These are phyloP conservation scores for Galeopsis tetrahit DNA, from an alignment of 257 asterid genomes.

Conservation along the genomic window DNA sequence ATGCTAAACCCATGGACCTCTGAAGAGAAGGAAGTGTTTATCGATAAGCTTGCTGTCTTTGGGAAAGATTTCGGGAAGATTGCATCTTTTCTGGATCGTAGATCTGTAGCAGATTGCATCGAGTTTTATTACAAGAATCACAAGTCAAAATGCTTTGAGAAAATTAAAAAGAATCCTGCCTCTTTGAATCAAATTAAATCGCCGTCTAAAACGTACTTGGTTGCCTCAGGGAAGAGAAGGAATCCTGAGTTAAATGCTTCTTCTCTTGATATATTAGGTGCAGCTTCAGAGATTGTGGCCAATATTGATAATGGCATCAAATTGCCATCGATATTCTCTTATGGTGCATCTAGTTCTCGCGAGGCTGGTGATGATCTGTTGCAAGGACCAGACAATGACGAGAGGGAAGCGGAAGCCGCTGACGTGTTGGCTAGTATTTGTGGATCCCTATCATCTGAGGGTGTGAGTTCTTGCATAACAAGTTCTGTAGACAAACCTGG, in stretches of 20 bases:
- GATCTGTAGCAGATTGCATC: slow-evolving; percentile 86
- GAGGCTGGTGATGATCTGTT: slow-evolving; percentile 39
- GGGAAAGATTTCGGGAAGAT: slow-evolving; percentile 86
- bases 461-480: slow-evolving; percentile 84
- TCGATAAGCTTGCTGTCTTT: slow-evolving; percentile 63
- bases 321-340: slow-evolving; percentile 39
- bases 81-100: slow-evolving; percentile 76
- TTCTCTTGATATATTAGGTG: slow-evolving; percentile 85
- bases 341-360: slow-evolving; percentile 44
- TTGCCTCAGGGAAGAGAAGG: slow-evolving; percentile 74
- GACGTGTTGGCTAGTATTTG: slow-evolving; percentile 96
- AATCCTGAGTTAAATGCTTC: slow-evolving; percentile 71
- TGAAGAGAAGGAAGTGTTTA: slow-evolving; percentile 70
- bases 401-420: slow-evolving; percentile 72
- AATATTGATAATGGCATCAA: slow-evolving; percentile 46
- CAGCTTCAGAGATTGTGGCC: slow-evolving; percentile 71
- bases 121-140: slow-evolving; percentile 97
- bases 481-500: slow-evolving; percentile 70
- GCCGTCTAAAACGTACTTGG: slow-evolving; percentile 62
- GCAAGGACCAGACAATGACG: slow-evolving; percentile 50
- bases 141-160: slow-evolving; percentile 74
- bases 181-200: slow-evolving; percentile 56
- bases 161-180: slow-evolving; percentile 60
- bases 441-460: slow-evolving; percentile 92
- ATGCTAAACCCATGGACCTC: slow-evolving; percentile 73